Evolutionary conservation across 2,329 filamentous ascomycete genomes (phyloP), one percentile per base, ranked within the genome.

Genomic region (Akanthomyces muscarius): DNA sequence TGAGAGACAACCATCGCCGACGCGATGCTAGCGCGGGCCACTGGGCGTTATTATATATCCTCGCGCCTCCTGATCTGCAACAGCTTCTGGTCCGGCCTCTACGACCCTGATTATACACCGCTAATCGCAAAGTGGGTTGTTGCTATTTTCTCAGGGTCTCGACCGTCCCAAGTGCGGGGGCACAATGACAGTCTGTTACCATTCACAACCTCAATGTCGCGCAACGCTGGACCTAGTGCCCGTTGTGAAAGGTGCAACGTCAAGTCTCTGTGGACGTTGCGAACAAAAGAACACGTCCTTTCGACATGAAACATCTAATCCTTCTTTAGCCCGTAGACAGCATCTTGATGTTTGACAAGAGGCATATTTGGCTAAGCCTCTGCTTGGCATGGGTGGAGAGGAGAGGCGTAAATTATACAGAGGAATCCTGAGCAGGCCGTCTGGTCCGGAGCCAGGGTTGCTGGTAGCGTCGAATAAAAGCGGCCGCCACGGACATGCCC

Each of bases 121-220:
- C 59, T 41, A 41, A 61, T 61, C 59, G 28, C 59, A 61, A 55
- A 61, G 59, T 61, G 59, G 59, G 59, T 50, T 61, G 58, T 53
- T 55, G 59, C 59, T 41, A 28, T 38, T 48, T 61, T 51, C 21
- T 36, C 58, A 45, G 38, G 59, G 21, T 48, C 59, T 61, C 25
- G 58, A 53, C 59, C 59, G 30, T 53, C 51, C 51, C 38, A 53
- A 23, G 14, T 61, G 59, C 59, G 59, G 59, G 59, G 59, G 42
- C 30, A 30, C 28, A 7, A n/a, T 41, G 50, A 6, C 42, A 38
- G 23, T 61, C 28, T 61, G 59, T 55, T 36, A 23, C 42, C 59
- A 61, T 55, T 61, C 41, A 21, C 38, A 61, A 30, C n/a, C n/a
- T 41, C 30, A 38, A 48, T 47, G 51, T 38, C 16, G 50, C 42